Evolutionary conservation across 1,139 yeast species (phyloP), one percentile per base, ranked within the genome.

Genomic region (Zhuliangozyma parablackwelliae): DNA sequence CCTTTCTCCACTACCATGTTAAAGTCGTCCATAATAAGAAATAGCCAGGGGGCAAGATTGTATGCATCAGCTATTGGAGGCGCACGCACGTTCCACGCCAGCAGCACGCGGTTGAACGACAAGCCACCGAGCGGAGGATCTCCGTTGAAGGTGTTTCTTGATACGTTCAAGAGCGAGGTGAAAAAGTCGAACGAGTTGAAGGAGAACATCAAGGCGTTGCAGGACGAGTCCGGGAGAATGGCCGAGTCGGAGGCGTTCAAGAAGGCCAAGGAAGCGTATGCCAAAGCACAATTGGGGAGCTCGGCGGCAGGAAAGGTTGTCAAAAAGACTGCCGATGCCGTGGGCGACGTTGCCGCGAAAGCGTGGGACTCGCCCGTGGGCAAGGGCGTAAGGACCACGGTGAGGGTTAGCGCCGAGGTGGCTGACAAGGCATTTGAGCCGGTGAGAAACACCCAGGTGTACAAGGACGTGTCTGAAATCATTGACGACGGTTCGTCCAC

Each of bases 311-410:
- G 95, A 3, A 78, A 83, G 57, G 86, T 89, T 32, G 78, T 89
- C 41, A 78, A 80, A 50, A 86, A 86, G 63, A 92, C 97, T 2
- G 97, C 97, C n/a, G 88, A 85, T 53, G 94, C 82, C 27, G 88
- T 92, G 25, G 98, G 97, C 38, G 82, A 77, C 39, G 95, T 81
- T 32, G 98, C 97, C 3, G 73, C 77, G 32, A 82, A 82, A 45
- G 97, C 97, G 1, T 94, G 99, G 99, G 97, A 94, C 44, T 88
- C 97, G 2, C 89, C 92, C 26, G 86, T 92, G 33, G 92, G 96
- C 46, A 82, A 83, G 61, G 85, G 82, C 35, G 92, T 96, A 12
- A 78, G 98, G 56, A 73, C 80, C 30, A 88, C 89, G 1, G 94
- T 89, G 10, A 75, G 75, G 45, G 76, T 77, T 38, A 80, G 97